Conservation (phyloP, 2,329 filamentous ascomycete genomes). For the Colletotrichum karsti region DNA sequence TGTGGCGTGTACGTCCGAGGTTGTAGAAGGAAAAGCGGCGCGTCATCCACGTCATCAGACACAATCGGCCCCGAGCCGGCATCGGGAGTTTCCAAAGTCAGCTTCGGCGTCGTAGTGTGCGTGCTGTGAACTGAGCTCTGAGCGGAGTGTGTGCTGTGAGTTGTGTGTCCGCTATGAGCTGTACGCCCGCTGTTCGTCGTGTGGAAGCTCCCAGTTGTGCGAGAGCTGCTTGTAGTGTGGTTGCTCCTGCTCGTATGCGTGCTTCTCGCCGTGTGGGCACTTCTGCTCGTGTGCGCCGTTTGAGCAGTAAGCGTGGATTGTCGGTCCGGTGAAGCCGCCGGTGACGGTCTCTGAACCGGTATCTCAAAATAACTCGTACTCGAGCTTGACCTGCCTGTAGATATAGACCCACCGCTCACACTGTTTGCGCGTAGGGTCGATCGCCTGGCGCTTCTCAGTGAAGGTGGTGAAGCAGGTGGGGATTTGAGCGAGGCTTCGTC, state of each 20-base stretch:
- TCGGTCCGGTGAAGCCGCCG: slow-evolving; percentile 13
- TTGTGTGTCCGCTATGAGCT: not conserved
- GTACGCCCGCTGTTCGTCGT: slow-evolving; percentile 6
- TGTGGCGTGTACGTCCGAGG: slow-evolving; percentile 66
- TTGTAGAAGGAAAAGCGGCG: slow-evolving; percentile 61
- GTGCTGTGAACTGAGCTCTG: not conserved
- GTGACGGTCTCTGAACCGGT: slow-evolving; percentile 20
- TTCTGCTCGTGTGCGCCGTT: slow-evolving; percentile 1
- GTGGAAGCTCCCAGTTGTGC: slow-evolving; percentile 1
- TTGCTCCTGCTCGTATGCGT: slow-evolving; percentile 21
- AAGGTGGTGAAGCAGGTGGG: slow-evolving; percentile 36
- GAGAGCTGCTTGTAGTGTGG: slow-evolving; percentile 9
- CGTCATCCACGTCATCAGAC: slow-evolving; percentile 38
- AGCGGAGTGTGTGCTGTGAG: not conserved
- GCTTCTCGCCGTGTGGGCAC: slow-evolving; percentile 4
- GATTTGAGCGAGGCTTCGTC: slow-evolving; percentile 28
- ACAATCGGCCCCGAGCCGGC: not conserved
- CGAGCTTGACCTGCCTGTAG: slow-evolving; percentile 23
- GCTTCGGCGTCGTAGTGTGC: slow-evolving; percentile 10
- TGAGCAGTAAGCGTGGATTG: slow-evolving; percentile 8
- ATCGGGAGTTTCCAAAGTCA: slow-evolving; percentile 23
- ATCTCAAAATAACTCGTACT: slow-evolving; percentile 35
- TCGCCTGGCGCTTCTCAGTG: slow-evolving; percentile 15
- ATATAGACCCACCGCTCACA: slow-evolving; percentile 24
- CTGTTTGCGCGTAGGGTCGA: slow-evolving; percentile 28